Base-by-base conservation (phyloP, 2,329 filamentous ascomycete genomes). In the Aspergillus cejpii region DNA sequence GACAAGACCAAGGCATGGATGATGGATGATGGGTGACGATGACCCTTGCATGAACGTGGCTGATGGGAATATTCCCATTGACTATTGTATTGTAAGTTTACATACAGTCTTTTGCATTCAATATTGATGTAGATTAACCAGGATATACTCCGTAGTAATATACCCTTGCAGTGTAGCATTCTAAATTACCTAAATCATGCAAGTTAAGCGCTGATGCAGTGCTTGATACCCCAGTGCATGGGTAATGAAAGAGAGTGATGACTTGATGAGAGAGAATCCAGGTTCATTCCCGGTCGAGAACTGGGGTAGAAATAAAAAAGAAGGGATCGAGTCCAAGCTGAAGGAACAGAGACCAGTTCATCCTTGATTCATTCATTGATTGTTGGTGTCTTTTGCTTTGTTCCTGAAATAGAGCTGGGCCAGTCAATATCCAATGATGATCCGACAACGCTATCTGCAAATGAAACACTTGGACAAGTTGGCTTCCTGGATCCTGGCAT, bases 41-140 rank as follows among this genome's bases (percentile, higher is more conserved):
- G 19, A 17, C 41, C 41, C 41, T 43, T 43, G 24, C 41, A 20
- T 43, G 12, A 12, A 26, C 24, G 36, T 28, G 26, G 24, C 17
- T 43, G 20, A 26, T 38, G 20, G 15, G 15, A n/a, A 26, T 37
- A 29, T 31, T 5, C 21, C 33, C 24, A 43, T 29, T 6, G 1
- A 28, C 37, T 43, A 38, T 43, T 43, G 41, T 38, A 28, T 31
- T 14, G n/a, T 24, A 24, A 43, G 21, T 17, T 29, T 27, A 5
- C n/a, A 23, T 34, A 27, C 15, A 19, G 15, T 10, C 10, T 19
- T 21, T 10, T 23, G 19, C 29, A 11, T 36, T 5, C 23, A 12
- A 15, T 15, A n/a, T 27, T 28, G 17, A 27, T 36, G n/a, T 28
- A 42, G n/a, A n/a, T n/a, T n/a, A n/a, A n/a, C n/a, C n/a, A 24